phyloP scores from a whole-genome alignment of 805 yeast genomes.

The Tetrapisispora fleetii region DNA sequence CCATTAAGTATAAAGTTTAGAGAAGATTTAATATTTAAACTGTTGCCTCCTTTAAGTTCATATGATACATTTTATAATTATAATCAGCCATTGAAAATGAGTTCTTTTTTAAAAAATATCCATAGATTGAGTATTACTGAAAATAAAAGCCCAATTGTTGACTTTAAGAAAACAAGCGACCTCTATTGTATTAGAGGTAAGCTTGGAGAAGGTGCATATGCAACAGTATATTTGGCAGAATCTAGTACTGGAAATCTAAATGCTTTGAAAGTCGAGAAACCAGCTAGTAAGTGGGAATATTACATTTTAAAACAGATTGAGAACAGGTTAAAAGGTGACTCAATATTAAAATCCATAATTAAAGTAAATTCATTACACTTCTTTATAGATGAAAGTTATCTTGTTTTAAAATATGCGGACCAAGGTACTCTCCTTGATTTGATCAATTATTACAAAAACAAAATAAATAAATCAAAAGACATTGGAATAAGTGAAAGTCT shows the following conservation, averaged over 20 bases:
- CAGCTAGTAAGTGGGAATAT: slow-evolving; percentile 72
- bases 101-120: slow-evolving; percentile 27
- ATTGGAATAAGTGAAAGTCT: slow-evolving; percentile 48
- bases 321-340: slow-evolving; percentile 26
- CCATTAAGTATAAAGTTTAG: slow-evolving; percentile 41
- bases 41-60: slow-evolving; percentile 30
- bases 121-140: slow-evolving; percentile 32
- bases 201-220: slow-evolving; percentile 77
- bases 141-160: slow-evolving; percentile 30
- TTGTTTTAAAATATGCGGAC: slow-evolving; percentile 50
- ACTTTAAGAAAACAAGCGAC: slow-evolving; percentile 27
- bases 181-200: slow-evolving; percentile 32
- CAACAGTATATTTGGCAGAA: slow-evolving; percentile 65
- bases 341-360: slow-evolving; percentile 35
- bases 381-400: slow-evolving; percentile 58
- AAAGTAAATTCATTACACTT: slow-evolving; percentile 42
- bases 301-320: slow-evolving; percentile 57
- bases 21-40: slow-evolving; percentile 29
- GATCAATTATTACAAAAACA: slow-evolving; percentile 39
- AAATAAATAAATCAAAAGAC: slow-evolving; percentile 9
- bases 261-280: slow-evolving; percentile 67
- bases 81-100: slow-evolving; percentile 28
- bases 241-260: slow-evolving; percentile 41
- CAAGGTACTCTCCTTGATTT: slow-evolving; percentile 72
- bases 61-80: slow-evolving; percentile 28